A percentile compares a stretch with the other conserved stretches of the same genome.
Conservation (phyloP, 129 eudicot genomes). For the Flaveria brownii region DNA sequence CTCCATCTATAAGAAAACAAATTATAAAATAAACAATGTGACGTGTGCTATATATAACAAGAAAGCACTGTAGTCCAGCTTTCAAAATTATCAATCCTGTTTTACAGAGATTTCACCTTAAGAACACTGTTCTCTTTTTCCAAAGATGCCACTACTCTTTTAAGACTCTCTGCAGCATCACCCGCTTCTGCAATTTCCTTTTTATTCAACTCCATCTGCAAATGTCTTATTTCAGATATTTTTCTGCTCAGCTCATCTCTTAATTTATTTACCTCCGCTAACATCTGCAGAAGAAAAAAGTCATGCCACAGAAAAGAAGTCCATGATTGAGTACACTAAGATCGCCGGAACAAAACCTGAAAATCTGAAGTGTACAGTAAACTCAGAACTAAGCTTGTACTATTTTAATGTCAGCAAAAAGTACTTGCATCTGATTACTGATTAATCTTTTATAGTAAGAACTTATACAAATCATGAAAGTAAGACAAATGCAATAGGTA, state of each 20-base stretch:
- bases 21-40: slow-evolving; percentile 22
- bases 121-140: slow-evolving; percentile 65
- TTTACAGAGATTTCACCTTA: slow-evolving; percentile 51
- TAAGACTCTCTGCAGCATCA: slow-evolving; percentile 53
- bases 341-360: slow-evolving; percentile 11
- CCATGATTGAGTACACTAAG: background rate
- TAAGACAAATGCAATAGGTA: slow-evolving; percentile 5
- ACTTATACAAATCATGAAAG: background rate
- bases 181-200: slow-evolving; percentile 49
- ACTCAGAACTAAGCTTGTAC: slow-evolving; percentile 4
- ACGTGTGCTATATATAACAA: slow-evolving; percentile 14
- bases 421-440: background rate
- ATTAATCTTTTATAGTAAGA: slow-evolving; percentile 1
- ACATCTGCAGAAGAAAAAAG: slow-evolving; percentile 46
- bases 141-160: slow-evolving; percentile 49
- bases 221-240: slow-evolving; percentile 54
- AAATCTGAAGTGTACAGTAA: background rate
- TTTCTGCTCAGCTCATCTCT: slow-evolving; percentile 66
- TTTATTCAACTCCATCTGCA: slow-evolving; percentile 64
- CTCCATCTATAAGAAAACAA: slow-evolving; percentile 54
- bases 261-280: slow-evolving; percentile 55
- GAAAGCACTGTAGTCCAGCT: slow-evolving; percentile 5
- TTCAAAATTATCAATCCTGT: background rate
- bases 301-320: background rate
- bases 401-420: background rate